Base-by-base conservation (phyloP, 2,329 filamentous ascomycete species). In the Alternaria arbusti region DNA sequence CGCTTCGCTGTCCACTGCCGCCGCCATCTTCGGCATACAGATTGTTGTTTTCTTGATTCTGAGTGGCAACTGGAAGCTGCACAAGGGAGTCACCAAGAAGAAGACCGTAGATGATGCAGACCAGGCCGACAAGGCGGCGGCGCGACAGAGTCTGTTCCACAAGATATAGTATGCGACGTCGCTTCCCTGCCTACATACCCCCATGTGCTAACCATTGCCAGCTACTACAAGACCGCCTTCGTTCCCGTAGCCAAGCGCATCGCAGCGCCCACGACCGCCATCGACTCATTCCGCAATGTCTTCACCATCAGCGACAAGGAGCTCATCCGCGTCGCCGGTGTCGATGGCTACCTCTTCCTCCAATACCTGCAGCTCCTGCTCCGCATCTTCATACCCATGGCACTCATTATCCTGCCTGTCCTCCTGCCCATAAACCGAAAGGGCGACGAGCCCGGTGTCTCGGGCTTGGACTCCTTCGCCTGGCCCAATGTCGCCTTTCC, bases 341-440 rank as follows among this genome's bases (percentile, higher is more conserved):
- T 99, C 10, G 96, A 99, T 78, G 94, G 95, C 74, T 99, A 97
- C 82, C 97, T 98, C 84, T 99, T 99, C 79, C 86, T 99, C 1
- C 91, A 96, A 66, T 99, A 97, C 75, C 87, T 94, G 25, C 89
- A 91, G 65, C 91, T 92, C 74, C 88, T 98, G 6, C 86, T 98
- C 46, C 90, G 97, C 76, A 97, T 99, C 66, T 98, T 99, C 78
- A 82, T 97, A 43, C 94, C 96, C 1, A 89, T 97, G 60, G 89
- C 91, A 12, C 70, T 88, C 25, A 75, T 97, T 54, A 90, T 97
- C 26, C 84, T 97, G 57, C 96, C 96, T 0, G 91, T 97, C 23
- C 83, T 99, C 46, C 82, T 98, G 3, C 94, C 96, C 0, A 80
- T 99, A 67, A 99, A 99, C 76, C 90, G 88, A 59, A 82, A 91